Base-by-base conservation (phyloP, 176 grass and related monocot genomes). In the Metroxylon sagu region DNA sequence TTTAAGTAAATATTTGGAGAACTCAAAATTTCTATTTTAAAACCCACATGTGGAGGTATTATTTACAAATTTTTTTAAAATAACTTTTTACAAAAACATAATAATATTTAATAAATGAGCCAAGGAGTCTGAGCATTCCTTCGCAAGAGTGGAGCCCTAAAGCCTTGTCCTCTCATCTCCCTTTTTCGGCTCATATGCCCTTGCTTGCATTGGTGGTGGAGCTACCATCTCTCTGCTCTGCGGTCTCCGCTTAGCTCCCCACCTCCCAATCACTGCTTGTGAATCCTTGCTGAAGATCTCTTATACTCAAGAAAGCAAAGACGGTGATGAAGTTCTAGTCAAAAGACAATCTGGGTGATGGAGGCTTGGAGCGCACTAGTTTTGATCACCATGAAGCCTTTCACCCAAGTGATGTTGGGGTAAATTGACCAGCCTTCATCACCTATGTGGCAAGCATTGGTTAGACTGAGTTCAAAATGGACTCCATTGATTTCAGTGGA, bases 311-410 rank as follows among this genome's bases (percentile, higher is more conserved):
- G 43, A 96, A 86, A 2, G 91, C 91, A 29, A 96, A 96, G 6
- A 96, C 65, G 4, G 91, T 78, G 23, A 96, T 83, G 5, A 86
- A 86, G 35, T 96, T 96, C 29, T 90, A 83, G 64, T 90, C 91
- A 71, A 96, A 96, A 90, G 54, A 96, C 86, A 17, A 86, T 96
- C 60, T 86, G 82, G 28, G 91, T 96, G 73, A 96, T 96, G 29
- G 76, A 79, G 29, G 86, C 91, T 77, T 96, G 86, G 62, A 96
- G 80, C 31, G 90, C 19, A 57, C 86, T 83, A 4, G 86, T 96
- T 75, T 96, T 83, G 60, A 96, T 96, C 51, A 86, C 74, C 25
- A 96, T 84, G 52, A 86, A 87, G 64, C 91, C 86, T 54, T 90
- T 96, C 73, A 85, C 81, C 30, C 91, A 80, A 15, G 91, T 90